Conservation (phyloP, 2,329 filamentous ascomycete genomes). For the Penicillium sp. region DNA sequence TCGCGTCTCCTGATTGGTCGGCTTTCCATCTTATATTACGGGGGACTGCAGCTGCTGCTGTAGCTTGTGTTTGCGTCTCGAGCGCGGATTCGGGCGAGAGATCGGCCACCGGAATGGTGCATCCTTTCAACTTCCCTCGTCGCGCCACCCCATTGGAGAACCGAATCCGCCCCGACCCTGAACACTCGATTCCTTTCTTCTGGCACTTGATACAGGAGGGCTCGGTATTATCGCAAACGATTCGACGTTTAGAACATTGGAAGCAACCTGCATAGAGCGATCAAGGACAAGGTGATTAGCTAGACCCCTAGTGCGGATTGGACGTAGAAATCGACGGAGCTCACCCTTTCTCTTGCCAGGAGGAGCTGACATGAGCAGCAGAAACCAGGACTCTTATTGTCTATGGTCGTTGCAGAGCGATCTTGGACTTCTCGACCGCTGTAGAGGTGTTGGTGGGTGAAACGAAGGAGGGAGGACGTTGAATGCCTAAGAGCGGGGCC, state of each 20-base stretch:
- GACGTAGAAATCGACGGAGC: not conserved
- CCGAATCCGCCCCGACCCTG: slow-evolving; percentile 38
- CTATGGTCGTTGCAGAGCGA: not conserved
- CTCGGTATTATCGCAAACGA: slow-evolving; percentile 43
- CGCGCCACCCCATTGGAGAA: slow-evolving; percentile 34
- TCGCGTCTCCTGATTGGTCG: slow-evolving; percentile 5
- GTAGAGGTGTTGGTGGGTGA: not conserved
- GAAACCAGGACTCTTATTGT: not conserved
- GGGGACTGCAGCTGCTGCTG: not conserved
- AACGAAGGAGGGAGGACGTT: not conserved
- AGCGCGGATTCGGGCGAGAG: not conserved
- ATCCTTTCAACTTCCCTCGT: slow-evolving; percentile 29
- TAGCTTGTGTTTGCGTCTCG: not conserved
- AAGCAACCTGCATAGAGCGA: slow-evolving; percentile 39
- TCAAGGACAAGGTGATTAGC: not conserved
- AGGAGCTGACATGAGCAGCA: slow-evolving; percentile 1
- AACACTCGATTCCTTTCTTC: slow-evolving; percentile 40
- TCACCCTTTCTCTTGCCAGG: slow-evolving; percentile 3
- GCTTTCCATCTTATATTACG: slow-evolving; percentile 23
- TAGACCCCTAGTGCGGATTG: not conserved
- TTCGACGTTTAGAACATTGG: slow-evolving; percentile 45
- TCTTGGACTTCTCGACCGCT: not conserved
- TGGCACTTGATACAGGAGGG: slow-evolving; percentile 43
- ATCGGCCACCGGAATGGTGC: slow-evolving; percentile 18
- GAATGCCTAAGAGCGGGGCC: not conserved